Base-by-base conservation (phyloP, 352 stramenopile species). In the Vaucheria bursata region DNA sequence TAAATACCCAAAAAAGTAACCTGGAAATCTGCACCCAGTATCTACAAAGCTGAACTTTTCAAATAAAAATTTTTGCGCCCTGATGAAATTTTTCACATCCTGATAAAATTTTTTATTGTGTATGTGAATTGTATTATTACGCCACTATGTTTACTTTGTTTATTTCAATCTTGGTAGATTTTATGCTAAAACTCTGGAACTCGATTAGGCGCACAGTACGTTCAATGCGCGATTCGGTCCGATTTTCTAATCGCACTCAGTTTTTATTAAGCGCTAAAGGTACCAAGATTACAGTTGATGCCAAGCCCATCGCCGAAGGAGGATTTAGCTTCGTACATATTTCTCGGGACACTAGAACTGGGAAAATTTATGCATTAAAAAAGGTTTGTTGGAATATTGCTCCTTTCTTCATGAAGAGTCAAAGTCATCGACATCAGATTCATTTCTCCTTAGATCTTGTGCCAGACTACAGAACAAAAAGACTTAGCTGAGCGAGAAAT, bases 311-410 rank as follows among this genome's bases (percentile, higher is more conserved):
- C 59, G 89, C 90, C 1, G 90, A 95, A 82, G 90, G 90, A 53
- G 90, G 89, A 0, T 94, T 91, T 81, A 92, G 89, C 40, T 92
- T 90, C 71, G 90, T 95, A 39, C 94, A 91, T 79, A 85, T 85
- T 38, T 88, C 89, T 1, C 85, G 85, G 45, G 89, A 95, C 71
- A 84, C 87, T 5, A 71, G 85, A 37, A 93, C 89, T 8, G 88
- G 90, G 29, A 88, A 93, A 52, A 71, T 83, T 49, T 94, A 92
- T 67, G 90, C 90, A 68, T 88, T 95, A 52, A 95, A 95, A 85
- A 95, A 94, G 83, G 88, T 94, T 25, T 18, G 45, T 7, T 69
- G 5, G 32, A 32, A 25, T 31, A 25, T 18, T 71, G 40, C 4
- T 1, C n/a, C 0, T 71, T 32, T 29, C 18, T 45, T n/a, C 31